Conservation (phyloP, 306 rosid species). For the Arachis stenosperma region DNA sequence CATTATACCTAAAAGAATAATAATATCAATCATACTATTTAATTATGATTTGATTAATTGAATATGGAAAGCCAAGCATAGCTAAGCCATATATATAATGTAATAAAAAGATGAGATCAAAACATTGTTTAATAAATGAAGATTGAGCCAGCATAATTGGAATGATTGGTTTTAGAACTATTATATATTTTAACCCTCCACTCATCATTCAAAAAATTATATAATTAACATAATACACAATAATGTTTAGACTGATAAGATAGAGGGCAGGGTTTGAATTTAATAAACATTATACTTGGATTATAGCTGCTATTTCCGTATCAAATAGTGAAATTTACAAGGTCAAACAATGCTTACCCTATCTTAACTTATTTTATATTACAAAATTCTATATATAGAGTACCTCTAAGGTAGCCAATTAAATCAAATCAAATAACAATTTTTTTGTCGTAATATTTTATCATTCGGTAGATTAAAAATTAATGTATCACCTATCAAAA, state of each 20-base stretch:
- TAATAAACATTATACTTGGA: conserved; percentile 35
- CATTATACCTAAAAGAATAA: not conserved
- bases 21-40: not conserved
- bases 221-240: conserved; percentile 23
- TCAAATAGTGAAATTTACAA: conserved; percentile 45
- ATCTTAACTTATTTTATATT: not conserved
- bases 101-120: conserved; percentile 21
- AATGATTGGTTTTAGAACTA: conserved; percentile 36
- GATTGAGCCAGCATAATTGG: conserved; percentile 35
- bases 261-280: conserved; percentile 35
- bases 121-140: not conserved
- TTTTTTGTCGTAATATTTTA: too few relatives aligned
- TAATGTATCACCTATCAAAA: too few relatives aligned
- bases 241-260: conserved; percentile 27
- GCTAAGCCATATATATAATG: not conserved
- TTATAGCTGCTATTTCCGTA: conserved; percentile 42
- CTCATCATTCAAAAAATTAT: conserved; percentile 34
- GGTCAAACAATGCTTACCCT: conserved; percentile 45
- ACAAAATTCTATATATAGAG: not conserved
- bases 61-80: conserved; percentile 28
- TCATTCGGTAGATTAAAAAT: too few relatives aligned
- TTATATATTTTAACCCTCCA: conserved; percentile 20
- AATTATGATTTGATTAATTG: conserved; percentile 12
- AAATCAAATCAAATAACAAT: too few relatives aligned
- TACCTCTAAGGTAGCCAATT: not conserved